Conservation (phyloP, 139 green algal species). For the Coelastrella sp. region DNA sequence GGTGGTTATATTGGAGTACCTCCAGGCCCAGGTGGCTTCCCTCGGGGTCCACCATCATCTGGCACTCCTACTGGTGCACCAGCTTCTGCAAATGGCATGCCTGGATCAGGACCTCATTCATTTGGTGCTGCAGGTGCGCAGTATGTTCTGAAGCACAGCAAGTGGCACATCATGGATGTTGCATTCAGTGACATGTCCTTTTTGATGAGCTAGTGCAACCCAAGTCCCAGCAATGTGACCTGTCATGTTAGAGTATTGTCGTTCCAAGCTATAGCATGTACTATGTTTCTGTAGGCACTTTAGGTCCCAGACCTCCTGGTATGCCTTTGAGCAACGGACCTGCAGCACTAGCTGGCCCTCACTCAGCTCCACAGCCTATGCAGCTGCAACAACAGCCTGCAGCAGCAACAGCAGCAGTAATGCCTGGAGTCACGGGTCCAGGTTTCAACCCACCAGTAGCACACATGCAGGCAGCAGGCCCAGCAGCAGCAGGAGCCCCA, state of each 20-base stretch:
- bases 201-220: no score
- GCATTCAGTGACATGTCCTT: no score
- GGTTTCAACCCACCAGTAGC: not conserved
- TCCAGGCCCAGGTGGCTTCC: not conserved
- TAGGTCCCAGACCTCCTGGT: not conserved
- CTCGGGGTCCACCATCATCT: slow-evolving; percentile 11
- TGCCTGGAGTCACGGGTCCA: not conserved
- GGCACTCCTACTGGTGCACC: not conserved
- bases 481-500: not conserved
- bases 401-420: not conserved
- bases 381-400: no score
- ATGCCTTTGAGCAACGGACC: not conserved
- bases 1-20: not conserved
- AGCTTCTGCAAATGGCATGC: not conserved
- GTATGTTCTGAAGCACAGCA: no score
- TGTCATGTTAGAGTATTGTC: no score
- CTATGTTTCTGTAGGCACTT: no score
- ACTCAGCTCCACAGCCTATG: not conserved
- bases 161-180: no score
- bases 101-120: not conserved
- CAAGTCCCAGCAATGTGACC: no score
- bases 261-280: no score
- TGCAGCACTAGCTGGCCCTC: not conserved
- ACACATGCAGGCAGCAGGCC: not conserved
- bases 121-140: not conserved